Base-by-base conservation (phyloP, 169 alveolate species). In the Condylostoma magnum region DNA sequence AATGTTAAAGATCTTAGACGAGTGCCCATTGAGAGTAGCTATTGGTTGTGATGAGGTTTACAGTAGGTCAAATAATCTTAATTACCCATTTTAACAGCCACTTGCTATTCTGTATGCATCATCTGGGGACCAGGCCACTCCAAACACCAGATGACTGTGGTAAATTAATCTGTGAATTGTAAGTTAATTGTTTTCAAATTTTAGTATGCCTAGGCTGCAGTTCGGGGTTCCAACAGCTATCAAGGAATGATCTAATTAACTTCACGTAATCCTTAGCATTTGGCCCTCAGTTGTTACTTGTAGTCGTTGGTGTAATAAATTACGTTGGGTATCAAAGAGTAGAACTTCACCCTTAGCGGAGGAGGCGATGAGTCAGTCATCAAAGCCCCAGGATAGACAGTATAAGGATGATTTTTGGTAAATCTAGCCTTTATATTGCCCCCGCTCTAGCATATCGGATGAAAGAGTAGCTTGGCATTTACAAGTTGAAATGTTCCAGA, bases 121-220 rank as follows among this genome's bases (percentile, higher is more conserved):
- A 3, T 20, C 15, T 1, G 80, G 80, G 47, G 38, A 20, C 90
- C 90, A 83, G 65, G 41, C 18, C 6, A 79, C 82, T 0, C 90
- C 90, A 58, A 36, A 83, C 2, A 83, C 87, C 4, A 28, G 15
- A 27, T 54, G 38, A 25, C 43, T 25, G 52, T 83, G 87, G 12
- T 38, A 20, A n/a, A 56, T 28, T 31, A 27, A 51, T 10, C 54
- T 57, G 34, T 10, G 3, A 4, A 69, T 28, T n/a, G 27, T 15
- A 1, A 22, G 22, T 10, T 47, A 51, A 12, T 6, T 3, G 18
- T 63, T 63, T 18, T 43, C 43, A 34, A 44, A 60, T 3, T 65
- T 52, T 10, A 70, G 25, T 25, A 60, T n/a, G 33, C 22, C 47
- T 12, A 46, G 51, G 25, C 58, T 34, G 30, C 52, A 36, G 27